phyloP scores from a whole-genome alignment of 257 asterid genomes.

The Solanum boliviense region DNA sequence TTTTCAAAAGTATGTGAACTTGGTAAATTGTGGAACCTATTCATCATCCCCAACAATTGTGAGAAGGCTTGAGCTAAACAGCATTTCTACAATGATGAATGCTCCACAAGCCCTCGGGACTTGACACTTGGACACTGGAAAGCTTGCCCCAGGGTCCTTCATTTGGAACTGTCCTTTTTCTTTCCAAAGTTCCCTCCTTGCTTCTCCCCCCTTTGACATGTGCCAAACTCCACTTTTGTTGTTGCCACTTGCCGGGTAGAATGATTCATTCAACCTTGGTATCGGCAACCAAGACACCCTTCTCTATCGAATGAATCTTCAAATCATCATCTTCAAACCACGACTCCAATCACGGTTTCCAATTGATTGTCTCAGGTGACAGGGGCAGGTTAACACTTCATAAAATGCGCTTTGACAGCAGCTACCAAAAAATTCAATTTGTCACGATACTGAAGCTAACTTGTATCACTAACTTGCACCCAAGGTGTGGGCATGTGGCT shows the following conservation, averaged over 20 bases:
- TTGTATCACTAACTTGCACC: background rate
- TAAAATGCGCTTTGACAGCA: background rate
- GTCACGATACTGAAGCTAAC: background rate
- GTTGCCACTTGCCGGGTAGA: background rate
- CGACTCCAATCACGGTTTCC: background rate
- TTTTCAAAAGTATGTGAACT: background rate
- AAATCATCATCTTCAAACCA: background rate
- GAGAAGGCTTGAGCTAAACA: slow-evolving; percentile 71
- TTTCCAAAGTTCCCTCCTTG: background rate
- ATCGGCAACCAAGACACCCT: background rate
- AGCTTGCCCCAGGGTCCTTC: background rate
- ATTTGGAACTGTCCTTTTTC: background rate
- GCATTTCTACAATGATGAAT: slow-evolving; percentile 68
- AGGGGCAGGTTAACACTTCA: background rate
- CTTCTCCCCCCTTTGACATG: background rate
- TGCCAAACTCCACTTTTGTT: background rate
- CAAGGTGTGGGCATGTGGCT: background rate
- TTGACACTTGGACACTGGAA: background rate
- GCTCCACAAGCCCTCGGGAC: slow-evolving; percentile 31
- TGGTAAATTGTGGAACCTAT: slow-evolving; percentile 39
- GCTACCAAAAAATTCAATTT: slow-evolving; percentile 20
- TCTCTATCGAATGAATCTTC: background rate
- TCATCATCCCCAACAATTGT: slow-evolving; percentile 93
- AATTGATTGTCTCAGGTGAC: background rate
- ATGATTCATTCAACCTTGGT: background rate